Conservation (phyloP, 2,329 filamentous ascomycete species). For the Bipolaris zeicola region DNA sequence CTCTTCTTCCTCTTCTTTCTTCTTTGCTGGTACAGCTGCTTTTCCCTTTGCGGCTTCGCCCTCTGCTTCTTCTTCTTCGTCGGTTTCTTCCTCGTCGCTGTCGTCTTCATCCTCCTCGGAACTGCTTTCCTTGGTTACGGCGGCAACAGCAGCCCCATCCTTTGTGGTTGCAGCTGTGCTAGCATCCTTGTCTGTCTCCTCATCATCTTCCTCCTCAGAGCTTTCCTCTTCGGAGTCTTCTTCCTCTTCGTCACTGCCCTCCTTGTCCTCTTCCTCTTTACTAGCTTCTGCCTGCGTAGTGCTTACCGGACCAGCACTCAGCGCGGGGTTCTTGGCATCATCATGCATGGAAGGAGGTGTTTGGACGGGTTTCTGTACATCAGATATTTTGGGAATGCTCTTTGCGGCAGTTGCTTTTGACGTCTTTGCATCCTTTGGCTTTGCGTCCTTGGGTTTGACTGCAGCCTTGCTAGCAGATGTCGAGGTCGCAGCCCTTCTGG, state of each 20-base stretch:
- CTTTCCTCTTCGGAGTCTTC: slow-evolving; percentile 6
- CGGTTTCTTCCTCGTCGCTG: slow-evolving; percentile 12
- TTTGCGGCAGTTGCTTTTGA: not conserved
- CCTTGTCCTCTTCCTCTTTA: slow-evolving; percentile 11
- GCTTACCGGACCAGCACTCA: slow-evolving; percentile 28
- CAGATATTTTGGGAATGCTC: slow-evolving; percentile 23
- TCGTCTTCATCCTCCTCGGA: slow-evolving; percentile 15
- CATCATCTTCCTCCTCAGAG: slow-evolving; percentile 15
- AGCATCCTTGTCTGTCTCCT: not conserved
- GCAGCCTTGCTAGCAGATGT: not conserved
- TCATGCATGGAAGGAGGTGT: slow-evolving; percentile 30
- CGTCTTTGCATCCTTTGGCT: not conserved
- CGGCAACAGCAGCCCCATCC: not conserved
- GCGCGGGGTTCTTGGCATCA: slow-evolving; percentile 34
- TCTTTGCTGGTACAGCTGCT: not conserved
- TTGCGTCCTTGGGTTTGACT: not conserved
- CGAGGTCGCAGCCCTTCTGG: not conserved
- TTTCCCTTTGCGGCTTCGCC: slow-evolving; percentile 8
- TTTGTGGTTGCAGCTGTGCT: not conserved
- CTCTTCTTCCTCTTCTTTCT: not conserved
- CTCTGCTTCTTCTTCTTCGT: slow-evolving; percentile 14
- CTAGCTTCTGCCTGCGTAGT: slow-evolving; percentile 16
- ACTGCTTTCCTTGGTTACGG: not conserved
- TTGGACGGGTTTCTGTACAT: slow-evolving; percentile 29
- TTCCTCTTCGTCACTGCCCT: not conserved